Evolutionary conservation across 2,329 filamentous ascomycete species (phyloP).

Genomic region (Talaromyces sp.): DNA sequence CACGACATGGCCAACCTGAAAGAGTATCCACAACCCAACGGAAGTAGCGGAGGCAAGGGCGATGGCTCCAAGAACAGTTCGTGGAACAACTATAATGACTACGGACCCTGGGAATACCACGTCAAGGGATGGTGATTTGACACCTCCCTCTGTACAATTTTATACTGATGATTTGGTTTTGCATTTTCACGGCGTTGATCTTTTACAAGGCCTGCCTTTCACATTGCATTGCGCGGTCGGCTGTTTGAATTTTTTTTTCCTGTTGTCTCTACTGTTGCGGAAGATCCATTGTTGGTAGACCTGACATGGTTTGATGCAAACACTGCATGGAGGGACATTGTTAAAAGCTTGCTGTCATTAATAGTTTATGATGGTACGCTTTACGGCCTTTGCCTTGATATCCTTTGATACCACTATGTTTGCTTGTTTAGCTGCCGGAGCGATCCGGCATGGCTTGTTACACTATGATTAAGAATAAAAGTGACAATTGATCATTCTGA

Average conservation of each 20-base stretch:
- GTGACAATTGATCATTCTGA: conserved; percentile 3
- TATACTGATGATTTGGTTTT: background rate
- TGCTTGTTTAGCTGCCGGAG: background rate
- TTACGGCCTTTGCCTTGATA: background rate
- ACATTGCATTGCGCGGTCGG: conserved; percentile 3
- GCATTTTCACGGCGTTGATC: conserved; percentile 1
- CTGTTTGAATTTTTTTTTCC: conserved; percentile 8
- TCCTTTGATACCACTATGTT: conserved; percentile 5
- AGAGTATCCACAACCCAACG: conserved; percentile 66
- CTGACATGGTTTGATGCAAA: background rate
- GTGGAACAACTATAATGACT: conserved; percentile 82
- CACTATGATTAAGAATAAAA: conserved; percentile 8
- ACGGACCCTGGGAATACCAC: conserved; percentile 79
- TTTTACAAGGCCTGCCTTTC: background rate
- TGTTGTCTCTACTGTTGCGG: background rate
- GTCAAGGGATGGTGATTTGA: conserved; percentile 70
- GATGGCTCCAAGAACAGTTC: conserved; percentile 59
- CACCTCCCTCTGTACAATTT: background rate
- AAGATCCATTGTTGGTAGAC: background rate
- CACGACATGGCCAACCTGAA: conserved; percentile 86
- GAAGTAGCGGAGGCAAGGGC: conserved; percentile 35
- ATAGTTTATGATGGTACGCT: conserved; percentile 1
- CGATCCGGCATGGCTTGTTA: background rate
- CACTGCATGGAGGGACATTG: background rate
- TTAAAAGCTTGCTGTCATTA: background rate